Conservation (phyloP, 1,284 basidiomycete species). For the Fomitiporia mediterranea region DNA sequence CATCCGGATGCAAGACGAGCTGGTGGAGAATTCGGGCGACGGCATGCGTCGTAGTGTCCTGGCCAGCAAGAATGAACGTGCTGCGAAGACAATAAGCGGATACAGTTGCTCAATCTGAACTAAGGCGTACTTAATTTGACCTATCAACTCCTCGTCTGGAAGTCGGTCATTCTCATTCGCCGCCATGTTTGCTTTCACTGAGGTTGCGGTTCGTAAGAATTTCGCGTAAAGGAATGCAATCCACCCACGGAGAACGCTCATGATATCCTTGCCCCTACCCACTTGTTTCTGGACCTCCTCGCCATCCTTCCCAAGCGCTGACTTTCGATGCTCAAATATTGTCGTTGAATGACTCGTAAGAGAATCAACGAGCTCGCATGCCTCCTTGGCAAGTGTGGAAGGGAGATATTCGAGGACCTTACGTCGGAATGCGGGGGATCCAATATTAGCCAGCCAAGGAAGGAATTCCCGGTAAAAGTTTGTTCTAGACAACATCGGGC, state of each 20-base stretch:
- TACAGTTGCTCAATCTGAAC: slow-evolving; percentile 25
- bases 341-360: not conserved
- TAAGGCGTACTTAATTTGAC: not conserved
- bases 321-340: slow-evolving; percentile 4
- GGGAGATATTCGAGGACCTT: slow-evolving; percentile 6
- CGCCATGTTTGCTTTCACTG: slow-evolving; percentile 11
- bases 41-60: slow-evolving; percentile 30
- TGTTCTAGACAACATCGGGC: slow-evolving; percentile 4
- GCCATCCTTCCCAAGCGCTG: slow-evolving; percentile 9
- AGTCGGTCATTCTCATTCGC: slow-evolving; percentile 10
- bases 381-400: not conserved
- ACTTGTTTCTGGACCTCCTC: slow-evolving; percentile 7
- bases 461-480: slow-evolving; percentile 7
- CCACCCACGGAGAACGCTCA: slow-evolving; percentile 17
- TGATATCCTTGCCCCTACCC: slow-evolving; percentile 18
- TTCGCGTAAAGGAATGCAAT: not conserved
- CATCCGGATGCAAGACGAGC: slow-evolving; percentile 26
- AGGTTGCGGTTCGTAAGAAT: not conserved
- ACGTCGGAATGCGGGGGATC: slow-evolving; percentile 9
- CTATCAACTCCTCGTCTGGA: slow-evolving; percentile 32
- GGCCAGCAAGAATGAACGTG: slow-evolving; percentile 29
- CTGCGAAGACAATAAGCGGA: slow-evolving; percentile 17
- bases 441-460: slow-evolving; percentile 8
- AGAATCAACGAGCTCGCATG: not conserved
- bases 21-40: slow-evolving; percentile 28